Evolutionary conservation across 1,284 basidiomycete species (phyloP), one percentile per base, ranked within the genome.

Genomic region (Papiliotrema terrestris): DNA sequence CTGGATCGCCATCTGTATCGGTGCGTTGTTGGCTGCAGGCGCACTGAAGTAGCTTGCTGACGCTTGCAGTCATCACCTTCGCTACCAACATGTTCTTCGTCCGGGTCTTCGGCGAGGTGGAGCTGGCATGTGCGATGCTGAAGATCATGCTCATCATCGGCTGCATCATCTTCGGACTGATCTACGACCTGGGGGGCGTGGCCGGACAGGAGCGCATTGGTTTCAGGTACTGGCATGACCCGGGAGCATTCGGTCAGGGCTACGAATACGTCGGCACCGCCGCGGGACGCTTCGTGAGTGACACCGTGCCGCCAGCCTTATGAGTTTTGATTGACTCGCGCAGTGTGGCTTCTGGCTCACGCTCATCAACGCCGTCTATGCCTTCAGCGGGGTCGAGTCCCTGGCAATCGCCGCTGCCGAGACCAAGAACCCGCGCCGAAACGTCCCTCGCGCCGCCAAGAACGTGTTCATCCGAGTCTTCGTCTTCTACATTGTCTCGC

Each of bases 391-490:
- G 49, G 72, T 72, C 46, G 76, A 78, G 61, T 71, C 71, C 49
- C 67, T 76, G 25, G 78, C 78, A 36, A 75, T 79, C 26, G 65
- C 72, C 4, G 69, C 64, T 1, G 72, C 65, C 9, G 73, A 75
- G 54, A 61, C 63, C 29, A 50, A 57, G 23, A 68, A 71, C 58
- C 71, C 71, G 0, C 64, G 68, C 8, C 32, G 44, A 8, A 59
- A 59, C 23, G 58, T 71, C n/a, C 63, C 67, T 23, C 51, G 49
- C 25, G 69, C 69, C 8, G 42, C 43, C 50, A 47, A 46, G n/a
- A 80, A 86, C 29, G 88, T 87, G 14, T 86, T 85, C 68, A 76
- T 83, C 59, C 83, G 86, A 62, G 36, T 51, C 19, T n/a, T 17
- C 39, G n/a, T 80, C 50, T 78, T 91, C 68, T 90, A 89, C 73